These are phyloP conservation scores for Breviolum minutum DNA, from an alignment of 73 alveolate species.

Conservation along the genomic window DNA sequence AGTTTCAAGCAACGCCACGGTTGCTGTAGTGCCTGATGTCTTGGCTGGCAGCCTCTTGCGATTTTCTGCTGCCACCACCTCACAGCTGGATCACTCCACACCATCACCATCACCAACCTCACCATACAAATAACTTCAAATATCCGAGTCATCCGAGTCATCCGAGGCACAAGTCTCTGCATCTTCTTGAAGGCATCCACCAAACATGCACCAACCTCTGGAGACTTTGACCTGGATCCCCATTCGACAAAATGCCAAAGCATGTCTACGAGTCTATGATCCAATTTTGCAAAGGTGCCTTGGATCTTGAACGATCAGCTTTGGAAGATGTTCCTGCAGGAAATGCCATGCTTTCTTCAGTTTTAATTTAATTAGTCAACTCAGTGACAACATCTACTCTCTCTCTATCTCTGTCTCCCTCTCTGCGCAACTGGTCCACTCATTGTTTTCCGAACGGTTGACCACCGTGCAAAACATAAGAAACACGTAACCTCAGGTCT, in stretches of 20 bases:
- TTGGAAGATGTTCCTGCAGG: conserved; percentile 95
- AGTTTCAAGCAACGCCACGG: conserved; percentile 58
- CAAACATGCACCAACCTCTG: conserved; percentile 63
- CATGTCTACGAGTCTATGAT: not conserved
- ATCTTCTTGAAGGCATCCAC: conserved; percentile 83
- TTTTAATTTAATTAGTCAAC: no score
- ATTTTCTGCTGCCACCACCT: conserved; percentile 53
- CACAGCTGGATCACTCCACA: not conserved
- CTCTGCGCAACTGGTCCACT: not conserved
- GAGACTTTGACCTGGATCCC: conserved; percentile 63
- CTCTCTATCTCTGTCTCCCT: not conserved
- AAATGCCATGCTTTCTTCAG: no score
- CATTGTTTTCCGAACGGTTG: not conserved
- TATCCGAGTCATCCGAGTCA: no score
- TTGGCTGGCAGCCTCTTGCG: conserved; percentile 11
- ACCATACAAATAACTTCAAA: not conserved
- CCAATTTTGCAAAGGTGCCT: not conserved
- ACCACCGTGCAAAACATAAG: not conserved
- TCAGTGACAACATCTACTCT: not conserved
- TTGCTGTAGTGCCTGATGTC: conserved; percentile 86
- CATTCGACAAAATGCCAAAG: not conserved
- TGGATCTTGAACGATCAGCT: conserved; percentile 87
- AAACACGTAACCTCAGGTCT: not conserved
- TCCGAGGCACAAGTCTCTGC: conserved; percentile 56
- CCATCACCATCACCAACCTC: not conserved